phyloP scores from a whole-genome alignment of 2,329 filamentous ascomycete genomes.

The Curvularia lunata region DNA sequence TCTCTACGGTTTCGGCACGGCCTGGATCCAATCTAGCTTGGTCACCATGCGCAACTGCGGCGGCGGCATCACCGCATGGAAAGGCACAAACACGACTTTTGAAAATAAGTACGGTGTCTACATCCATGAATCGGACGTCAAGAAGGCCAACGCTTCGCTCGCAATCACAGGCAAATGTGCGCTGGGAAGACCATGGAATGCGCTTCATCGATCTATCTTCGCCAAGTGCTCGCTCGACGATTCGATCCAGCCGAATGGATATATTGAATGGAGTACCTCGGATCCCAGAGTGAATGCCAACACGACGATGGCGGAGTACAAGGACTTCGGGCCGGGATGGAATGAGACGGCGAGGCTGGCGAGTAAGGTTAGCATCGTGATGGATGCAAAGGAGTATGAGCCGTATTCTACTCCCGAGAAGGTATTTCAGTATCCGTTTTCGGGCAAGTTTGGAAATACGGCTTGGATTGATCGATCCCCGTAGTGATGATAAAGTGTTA shows the following conservation, averaged over 20 bases:
- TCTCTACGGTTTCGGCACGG: slow-evolving; percentile 71
- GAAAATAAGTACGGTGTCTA: slow-evolving; percentile 72
- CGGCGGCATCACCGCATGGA: slow-evolving; percentile 73
- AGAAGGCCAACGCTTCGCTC: slow-evolving; percentile 60
- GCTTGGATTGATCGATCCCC: slow-evolving; percentile 56
- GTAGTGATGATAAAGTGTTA: slow-evolving; percentile 1
- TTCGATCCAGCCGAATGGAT: slow-evolving; percentile 61
- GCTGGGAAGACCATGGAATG: slow-evolving; percentile 69
- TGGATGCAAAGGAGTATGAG: slow-evolving; percentile 48
- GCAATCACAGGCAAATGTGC: slow-evolving; percentile 56
- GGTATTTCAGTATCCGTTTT: slow-evolving; percentile 45
- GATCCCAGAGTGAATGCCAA: slow-evolving; percentile 47
- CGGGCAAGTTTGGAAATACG: slow-evolving; percentile 54
- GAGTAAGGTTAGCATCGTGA: slow-evolving; percentile 55
- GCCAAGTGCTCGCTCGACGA: slow-evolving; percentile 62
- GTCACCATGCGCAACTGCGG: slow-evolving; percentile 66
- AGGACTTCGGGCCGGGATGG: slow-evolving; percentile 60
- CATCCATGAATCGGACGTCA: slow-evolving; percentile 62
- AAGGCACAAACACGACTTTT: slow-evolving; percentile 70
- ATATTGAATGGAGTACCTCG: slow-evolving; percentile 59
- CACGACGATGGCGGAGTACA: slow-evolving; percentile 66
- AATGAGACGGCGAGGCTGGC: slow-evolving; percentile 55
- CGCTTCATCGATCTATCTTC: slow-evolving; percentile 63
- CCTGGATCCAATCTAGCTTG: slow-evolving; percentile 63
- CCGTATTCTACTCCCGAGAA: slow-evolving; percentile 32